phyloP scores from a whole-genome alignment of 441 rosid genomes.

The Brassica balearica region DNA sequence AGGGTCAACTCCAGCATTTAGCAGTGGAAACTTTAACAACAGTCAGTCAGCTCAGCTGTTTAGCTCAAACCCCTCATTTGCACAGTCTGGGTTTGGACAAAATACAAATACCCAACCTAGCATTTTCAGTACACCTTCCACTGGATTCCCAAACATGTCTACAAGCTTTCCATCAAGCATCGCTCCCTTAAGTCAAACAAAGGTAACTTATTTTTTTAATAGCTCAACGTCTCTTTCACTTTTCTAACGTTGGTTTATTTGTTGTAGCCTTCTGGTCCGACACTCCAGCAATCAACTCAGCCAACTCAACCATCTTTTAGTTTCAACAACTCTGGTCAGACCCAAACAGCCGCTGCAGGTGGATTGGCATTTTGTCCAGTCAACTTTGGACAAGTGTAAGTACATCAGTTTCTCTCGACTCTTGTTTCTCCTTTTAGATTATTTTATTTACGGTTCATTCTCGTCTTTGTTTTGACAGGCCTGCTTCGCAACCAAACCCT shows the following conservation, averaged over 20 bases:
- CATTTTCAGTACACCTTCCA: slow-evolving; percentile 62
- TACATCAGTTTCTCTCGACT: slow-evolving; percentile 29
- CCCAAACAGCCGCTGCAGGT: neutral
- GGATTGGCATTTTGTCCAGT: slow-evolving; percentile 11
- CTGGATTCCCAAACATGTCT: slow-evolving; percentile 57
- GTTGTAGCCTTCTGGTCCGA: slow-evolving; percentile 56
- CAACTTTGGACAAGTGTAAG: slow-evolving; percentile 65
- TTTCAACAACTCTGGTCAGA: slow-evolving; percentile 64
- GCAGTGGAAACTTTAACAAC: slow-evolving; percentile 52
- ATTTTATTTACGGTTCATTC: slow-evolving; percentile 13
- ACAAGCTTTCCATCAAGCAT: slow-evolving; percentile 60
- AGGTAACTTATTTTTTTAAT: slow-evolving; percentile 48
- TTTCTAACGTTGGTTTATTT: slow-evolving; percentile 34
- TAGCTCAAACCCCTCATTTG: slow-evolving; percentile 53
- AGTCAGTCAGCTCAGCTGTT: slow-evolving; percentile 70
- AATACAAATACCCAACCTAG: slow-evolving; percentile 54
- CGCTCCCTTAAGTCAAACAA: slow-evolving; percentile 53
- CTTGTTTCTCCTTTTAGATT: slow-evolving; percentile 21
- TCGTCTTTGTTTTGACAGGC: slow-evolving; percentile 50
- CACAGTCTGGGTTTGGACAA: slow-evolving; percentile 56
- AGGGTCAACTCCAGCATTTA: slow-evolving; percentile 57
- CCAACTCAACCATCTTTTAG: slow-evolving; percentile 55
- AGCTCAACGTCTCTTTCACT: slow-evolving; percentile 13
- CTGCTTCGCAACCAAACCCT: slow-evolving; percentile 63
- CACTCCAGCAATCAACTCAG: slow-evolving; percentile 68